Conservation (phyloP, 345 rosid species). For the Litchi chinensis region DNA sequence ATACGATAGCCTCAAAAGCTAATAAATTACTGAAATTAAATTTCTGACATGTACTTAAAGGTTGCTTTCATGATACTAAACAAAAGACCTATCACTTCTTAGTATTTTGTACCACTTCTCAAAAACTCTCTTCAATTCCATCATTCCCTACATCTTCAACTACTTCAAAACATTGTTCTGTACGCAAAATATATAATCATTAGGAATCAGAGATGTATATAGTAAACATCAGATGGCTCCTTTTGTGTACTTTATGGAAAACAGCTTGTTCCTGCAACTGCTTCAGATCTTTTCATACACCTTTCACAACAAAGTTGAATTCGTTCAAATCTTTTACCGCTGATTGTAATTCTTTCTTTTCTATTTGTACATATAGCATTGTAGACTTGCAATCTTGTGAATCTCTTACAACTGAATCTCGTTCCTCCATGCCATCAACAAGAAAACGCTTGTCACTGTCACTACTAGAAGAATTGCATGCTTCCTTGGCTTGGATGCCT, state of each 20-base stretch:
- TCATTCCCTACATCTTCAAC: too few relatives aligned
- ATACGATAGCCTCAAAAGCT: too few relatives aligned
- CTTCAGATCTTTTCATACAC: neutral
- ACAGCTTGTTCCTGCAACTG: neutral
- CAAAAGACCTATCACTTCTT: neutral
- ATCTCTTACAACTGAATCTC: neutral
- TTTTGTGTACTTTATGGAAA: neutral
- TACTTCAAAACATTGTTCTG: too few relatives aligned
- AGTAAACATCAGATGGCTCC: neutral
- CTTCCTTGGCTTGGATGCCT: neutral
- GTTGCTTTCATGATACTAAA: too few relatives aligned
- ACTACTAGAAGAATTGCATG: neutral
- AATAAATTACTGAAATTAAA: too few relatives aligned
- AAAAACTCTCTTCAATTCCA: too few relatives aligned
- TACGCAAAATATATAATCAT: too few relatives aligned
- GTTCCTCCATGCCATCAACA: neutral
- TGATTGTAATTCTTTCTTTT: neutral
- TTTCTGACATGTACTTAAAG: too few relatives aligned
- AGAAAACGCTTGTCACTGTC: neutral
- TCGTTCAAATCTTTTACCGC: neutral
- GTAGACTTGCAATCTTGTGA: neutral
- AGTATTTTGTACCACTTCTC: neutral
- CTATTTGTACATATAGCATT: neutral
- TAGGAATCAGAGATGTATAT: too few relatives aligned
- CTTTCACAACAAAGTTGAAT: neutral